Percentiles rank a stretch among this genome's conserved stretches.
Conservation (phyloP, 345 rosid species). For the Litchi chinensis region DNA sequence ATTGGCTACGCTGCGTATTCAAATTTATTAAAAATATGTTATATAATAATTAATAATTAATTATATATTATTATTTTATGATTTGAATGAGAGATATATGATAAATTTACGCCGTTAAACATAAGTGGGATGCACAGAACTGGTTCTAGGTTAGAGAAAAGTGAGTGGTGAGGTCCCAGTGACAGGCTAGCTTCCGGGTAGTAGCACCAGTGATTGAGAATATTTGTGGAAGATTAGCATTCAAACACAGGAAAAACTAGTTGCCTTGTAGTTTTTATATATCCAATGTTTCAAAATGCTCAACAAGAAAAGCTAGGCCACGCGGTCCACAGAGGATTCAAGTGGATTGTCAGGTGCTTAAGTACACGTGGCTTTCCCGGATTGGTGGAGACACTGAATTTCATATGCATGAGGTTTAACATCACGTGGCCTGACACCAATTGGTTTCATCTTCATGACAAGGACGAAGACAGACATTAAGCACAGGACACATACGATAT, state of each 20-base stretch:
- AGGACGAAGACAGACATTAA: conserved; percentile 11
- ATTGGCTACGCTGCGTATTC: no score
- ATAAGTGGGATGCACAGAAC: no score
- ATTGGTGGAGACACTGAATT: conserved; percentile 6
- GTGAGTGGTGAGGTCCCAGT: background rate
- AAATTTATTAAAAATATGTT: no score
- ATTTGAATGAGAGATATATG: no score
- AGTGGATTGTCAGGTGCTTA: conserved; percentile 3
- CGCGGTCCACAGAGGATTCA: conserved; percentile 19
- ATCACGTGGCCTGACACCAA: conserved; percentile 37
- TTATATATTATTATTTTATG: no score
- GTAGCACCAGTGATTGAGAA: background rate
- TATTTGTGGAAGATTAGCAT: background rate
- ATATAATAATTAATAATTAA: no score
- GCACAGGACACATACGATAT: background rate
- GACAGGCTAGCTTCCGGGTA: background rate
- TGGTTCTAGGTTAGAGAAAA: no score
- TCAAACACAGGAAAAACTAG: background rate
- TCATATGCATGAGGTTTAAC: conserved; percentile 32
- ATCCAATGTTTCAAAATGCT: background rate
- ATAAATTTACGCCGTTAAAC: no score
- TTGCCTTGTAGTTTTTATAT: background rate
- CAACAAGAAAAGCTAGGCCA: conserved; percentile 3
- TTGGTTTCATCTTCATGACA: background rate
- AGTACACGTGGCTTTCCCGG: conserved; percentile 2